Base-by-base conservation (phyloP, 768 basidiomycete genomes). In the Suillus subalutaceus region DNA sequence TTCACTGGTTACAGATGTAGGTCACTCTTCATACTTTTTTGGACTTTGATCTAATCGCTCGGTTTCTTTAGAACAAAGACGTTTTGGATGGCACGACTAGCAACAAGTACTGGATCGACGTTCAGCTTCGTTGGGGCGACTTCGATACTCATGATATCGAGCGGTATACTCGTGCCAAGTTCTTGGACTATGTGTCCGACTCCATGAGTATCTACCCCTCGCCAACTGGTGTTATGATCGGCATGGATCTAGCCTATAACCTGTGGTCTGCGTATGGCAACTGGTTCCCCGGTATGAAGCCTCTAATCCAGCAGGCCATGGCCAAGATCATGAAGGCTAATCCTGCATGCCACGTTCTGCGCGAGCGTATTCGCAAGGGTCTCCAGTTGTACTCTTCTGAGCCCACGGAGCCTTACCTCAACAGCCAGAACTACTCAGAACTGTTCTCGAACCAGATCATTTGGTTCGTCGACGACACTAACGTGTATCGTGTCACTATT, bases 321-420 rank as follows among this genome's bases (percentile, higher is more conserved):
- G 95, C 93, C 15, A 99, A 99, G 85, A 92, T 99, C 77, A 97
- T 99, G 95, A 99, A 99, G 80, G 97, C 97, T 62, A 99, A 99
- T 73, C 97, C 97, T 32, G 97, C 97, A 16, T 90, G 92, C 63
- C 97, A 99, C 75, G 97, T 99, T 50, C 82, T 99, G 65, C 93
- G 97, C 63, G 97, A 99, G 81, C 97, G 97, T 80, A 98, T 99
- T 72, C 89, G 97, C 72, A 99, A 99, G 80, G 97, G 96, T 77
- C 86, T 99, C 26, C 97, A 99, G 77, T 83, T 99, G 23, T 99
- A 99, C 79, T 99, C 97, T 12, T 99, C 97, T 35, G 97, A 99
- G 78, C 97, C 97, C 9, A 99, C 97, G 30, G 97, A 99, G 77
- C 97, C 97, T 59, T 99, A 99, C 80, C 84, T 99, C 72, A 99